A percentile compares a stretch with the other conserved stretches of the same genome.
Evolutionary conservation across 2,329 filamentous ascomycete species (phyloP).

Genomic region (Penicillium sp.): DNA sequence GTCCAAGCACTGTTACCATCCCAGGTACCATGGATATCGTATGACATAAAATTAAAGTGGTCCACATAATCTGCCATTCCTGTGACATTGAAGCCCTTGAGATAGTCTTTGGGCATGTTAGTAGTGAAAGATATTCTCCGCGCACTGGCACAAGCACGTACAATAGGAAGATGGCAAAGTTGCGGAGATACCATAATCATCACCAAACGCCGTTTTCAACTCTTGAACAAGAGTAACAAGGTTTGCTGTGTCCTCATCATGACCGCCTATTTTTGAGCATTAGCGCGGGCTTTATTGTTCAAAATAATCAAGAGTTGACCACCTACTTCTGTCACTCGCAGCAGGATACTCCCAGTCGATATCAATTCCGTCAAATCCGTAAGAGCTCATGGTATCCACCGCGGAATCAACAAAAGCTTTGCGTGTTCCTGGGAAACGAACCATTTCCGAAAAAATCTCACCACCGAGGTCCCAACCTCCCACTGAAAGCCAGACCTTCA

Average conservation of each 20-base stretch:
- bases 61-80: constrained; percentile 11
- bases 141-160: no score
- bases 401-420: constrained; percentile 13
- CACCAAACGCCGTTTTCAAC: not conserved
- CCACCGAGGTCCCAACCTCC: constrained; percentile 19
- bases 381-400: no score
- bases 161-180: not conserved
- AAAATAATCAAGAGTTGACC: no score
- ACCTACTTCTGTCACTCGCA: no score
- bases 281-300: no score
- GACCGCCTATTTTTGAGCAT: no score
- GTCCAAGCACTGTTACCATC: constrained; percentile 3
- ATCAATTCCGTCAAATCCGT: constrained; percentile 23
- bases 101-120: not conserved
- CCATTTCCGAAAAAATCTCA: constrained; percentile 15
- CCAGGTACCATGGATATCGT: constrained; percentile 21
- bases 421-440: constrained; percentile 3
- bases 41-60: constrained; percentile 22
- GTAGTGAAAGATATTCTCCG: not conserved
- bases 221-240: not conserved
- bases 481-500: constrained; percentile 18
- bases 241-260: no score
- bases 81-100: constrained; percentile 16
- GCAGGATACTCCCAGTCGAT: no score
- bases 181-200: not conserved